Conservation (phyloP, 208 protist genomes). For the Leishmania turanica region DNA sequence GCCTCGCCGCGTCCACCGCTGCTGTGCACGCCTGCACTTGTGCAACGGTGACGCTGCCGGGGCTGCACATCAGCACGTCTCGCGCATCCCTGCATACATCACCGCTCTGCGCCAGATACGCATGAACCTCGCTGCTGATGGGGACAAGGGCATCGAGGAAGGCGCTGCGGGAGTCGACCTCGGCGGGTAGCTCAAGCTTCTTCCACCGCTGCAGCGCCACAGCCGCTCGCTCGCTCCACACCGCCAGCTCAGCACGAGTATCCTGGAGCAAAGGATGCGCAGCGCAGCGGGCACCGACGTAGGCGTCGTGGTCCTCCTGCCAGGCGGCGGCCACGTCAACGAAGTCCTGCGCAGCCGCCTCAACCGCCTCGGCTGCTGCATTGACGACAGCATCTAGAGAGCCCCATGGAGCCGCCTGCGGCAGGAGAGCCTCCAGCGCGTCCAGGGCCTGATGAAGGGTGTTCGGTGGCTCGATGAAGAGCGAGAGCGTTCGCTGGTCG, state of each 20-base stretch:
- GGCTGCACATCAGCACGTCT: constrained; percentile 17
- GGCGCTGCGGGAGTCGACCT: neutral
- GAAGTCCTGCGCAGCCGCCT: constrained; percentile 12
- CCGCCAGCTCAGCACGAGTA: neutral
- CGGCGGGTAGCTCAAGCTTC: constrained; percentile 10
- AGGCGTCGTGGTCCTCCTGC: constrained; percentile 20
- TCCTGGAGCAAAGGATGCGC: neutral
- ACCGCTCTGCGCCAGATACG: constrained; percentile 22
- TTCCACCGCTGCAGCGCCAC: constrained; percentile 15
- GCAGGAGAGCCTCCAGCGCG: constrained; percentile 23
- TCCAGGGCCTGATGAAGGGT: constrained; percentile 23
- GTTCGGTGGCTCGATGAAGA: constrained; percentile 18
- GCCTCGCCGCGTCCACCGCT: constrained; percentile 20
- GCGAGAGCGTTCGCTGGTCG: constrained; percentile 11
- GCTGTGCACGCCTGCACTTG: constrained; percentile 20
- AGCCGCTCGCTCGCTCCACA: constrained; percentile 20
- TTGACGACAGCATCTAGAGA: neutral
- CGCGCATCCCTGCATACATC: constrained; percentile 21
- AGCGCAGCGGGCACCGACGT: constrained; percentile 9
- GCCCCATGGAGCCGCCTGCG: constrained; percentile 1
- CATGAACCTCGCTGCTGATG: constrained; percentile 13
- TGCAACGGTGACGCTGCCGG: constrained; percentile 13
- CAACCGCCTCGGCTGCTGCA: constrained; percentile 11
- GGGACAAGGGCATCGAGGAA: constrained; percentile 18
- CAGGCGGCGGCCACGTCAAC: constrained; percentile 12